Base-by-base conservation (phyloP, 2,329 filamentous ascomycete genomes). In the Colletotrichum endophyticum region DNA sequence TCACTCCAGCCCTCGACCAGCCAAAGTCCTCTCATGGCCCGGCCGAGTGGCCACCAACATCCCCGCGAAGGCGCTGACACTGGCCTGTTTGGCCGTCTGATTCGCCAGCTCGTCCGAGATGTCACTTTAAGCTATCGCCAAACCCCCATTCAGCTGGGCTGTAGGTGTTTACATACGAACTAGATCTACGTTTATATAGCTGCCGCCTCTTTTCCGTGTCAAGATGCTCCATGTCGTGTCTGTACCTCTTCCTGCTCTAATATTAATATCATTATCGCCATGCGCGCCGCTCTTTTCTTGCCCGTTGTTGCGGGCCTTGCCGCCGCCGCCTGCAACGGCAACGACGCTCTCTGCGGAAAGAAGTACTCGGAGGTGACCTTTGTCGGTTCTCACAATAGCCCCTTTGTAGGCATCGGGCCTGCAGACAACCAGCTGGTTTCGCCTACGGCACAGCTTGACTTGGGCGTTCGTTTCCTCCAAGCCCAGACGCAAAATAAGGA, bases 381-480 rank as follows among this genome's bases (percentile, higher is more conserved):
- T 75, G 84, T 93, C 22, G 93, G 92, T 28, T 88, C 93, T 8
- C 93, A 95, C 84, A 89, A 95, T 84, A 90, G 89, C 16, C 89
- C 92, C 49, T 94, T 94, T 80, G 89, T 93, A 56, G 91, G 93
- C 56, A 79, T 86, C 67, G 80, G 88, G 11, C 87, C 87, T 2
- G 83, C 87, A 73, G 84, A 93, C 76, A 93, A 94, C 83, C 93
- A 95, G 81, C 89, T 91, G 77, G 86, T 92, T 67, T 87, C 89
- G 7, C 88, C 92, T 28, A 88, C 88, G 28, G 84, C 85, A 3
- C 92, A 94, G 81, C 86, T 95, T 12, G 84, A 90, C 68, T 85
- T 90, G 36, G 93, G 93, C 19, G 89, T 94, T 56, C 90, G 93
- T 27, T 92, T 92, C 78, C 84, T 95, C 15, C 91, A 93, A 80